A percentile compares a stretch with the other conserved stretches of the same genome.
Evolutionary conservation across 495 filamentous ascomycete genomes (phyloP).

Genomic region (Penicillium chermesinum): DNA sequence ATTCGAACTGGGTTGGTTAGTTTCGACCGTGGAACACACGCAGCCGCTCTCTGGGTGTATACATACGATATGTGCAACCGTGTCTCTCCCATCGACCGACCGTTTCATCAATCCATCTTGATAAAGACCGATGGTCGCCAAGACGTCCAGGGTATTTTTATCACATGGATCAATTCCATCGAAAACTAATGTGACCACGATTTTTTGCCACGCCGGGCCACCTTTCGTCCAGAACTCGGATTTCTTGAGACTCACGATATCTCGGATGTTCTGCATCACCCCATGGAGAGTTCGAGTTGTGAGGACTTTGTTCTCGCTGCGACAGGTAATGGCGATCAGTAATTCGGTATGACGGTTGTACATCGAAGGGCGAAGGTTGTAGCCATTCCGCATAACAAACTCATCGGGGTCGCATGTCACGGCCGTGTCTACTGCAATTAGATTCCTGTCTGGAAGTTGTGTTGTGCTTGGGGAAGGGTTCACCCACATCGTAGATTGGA

Average conservation of each 20-base stretch:
- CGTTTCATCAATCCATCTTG: constrained; percentile 98
- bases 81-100: constrained; percentile 94
- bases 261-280: constrained; percentile 96
- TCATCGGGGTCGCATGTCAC: constrained; percentile 98
- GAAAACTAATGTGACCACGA: constrained; percentile 92
- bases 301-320: constrained; percentile 95
- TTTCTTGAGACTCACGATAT: constrained; percentile 96
- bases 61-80: constrained; percentile 79
- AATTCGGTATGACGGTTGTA: constrained; percentile 98
- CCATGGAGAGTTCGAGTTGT: constrained; percentile 89
- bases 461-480: too few relatives aligned
- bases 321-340: constrained; percentile 95
- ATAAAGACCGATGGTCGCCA: constrained; percentile 92
- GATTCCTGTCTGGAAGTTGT: too few relatives aligned
- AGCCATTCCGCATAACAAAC: constrained; percentile 96
- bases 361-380: constrained; percentile 97
- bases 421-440: constrained; percentile 94
- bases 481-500: constrained; percentile 84
- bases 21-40: background rate
- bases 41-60: background rate
- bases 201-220: constrained; percentile 98
- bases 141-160: constrained; percentile 87
- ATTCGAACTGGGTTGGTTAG: constrained; percentile 14
- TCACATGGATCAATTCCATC: constrained; percentile 97
- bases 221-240: constrained; percentile 99